A percentile compares a stretch with the other conserved stretches of the same genome.
Conservation (phyloP, 2,329 filamentous ascomycete genomes). For the Coniochaeta pulveracea region DNA sequence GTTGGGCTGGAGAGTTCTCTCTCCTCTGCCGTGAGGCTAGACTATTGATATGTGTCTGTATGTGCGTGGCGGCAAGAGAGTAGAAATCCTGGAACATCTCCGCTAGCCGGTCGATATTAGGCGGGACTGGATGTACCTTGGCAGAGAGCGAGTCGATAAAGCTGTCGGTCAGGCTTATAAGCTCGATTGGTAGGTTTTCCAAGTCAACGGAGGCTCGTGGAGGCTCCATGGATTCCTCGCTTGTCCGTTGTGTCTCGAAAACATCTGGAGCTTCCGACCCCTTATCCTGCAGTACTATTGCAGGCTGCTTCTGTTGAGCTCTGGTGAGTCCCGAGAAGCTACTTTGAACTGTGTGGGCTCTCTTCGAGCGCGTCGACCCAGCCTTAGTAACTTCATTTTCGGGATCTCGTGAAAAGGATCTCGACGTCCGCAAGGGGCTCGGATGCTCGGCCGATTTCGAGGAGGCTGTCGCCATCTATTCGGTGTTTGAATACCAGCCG, state of each 20-base stretch:
- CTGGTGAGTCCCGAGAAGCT: conserved; percentile 13
- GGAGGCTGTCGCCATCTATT: too few species aligned
- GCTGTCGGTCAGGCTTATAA: conserved; percentile 80
- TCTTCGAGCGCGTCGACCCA: conserved; percentile 22
- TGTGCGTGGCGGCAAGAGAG: conserved; percentile 64
- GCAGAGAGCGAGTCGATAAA: conserved; percentile 86
- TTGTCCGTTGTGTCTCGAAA: conserved; percentile 35
- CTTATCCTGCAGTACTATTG: conserved; percentile 8
- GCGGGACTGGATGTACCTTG: conserved; percentile 75
- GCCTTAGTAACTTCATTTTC: conserved; percentile 7
- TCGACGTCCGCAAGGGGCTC: conserved; percentile 16
- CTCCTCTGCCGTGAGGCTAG: conserved; percentile 66
- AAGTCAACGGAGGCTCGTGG: conserved; percentile 55
- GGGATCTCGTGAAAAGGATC: conserved; percentile 15
- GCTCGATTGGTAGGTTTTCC: conserved; percentile 87
- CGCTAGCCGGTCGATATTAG: conserved; percentile 71
- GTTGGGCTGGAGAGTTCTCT: conserved; percentile 44
- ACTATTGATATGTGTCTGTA: conserved; percentile 75
- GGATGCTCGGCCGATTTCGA: conserved; percentile 12
- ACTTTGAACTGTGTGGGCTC: conserved; percentile 35
- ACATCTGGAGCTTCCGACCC: conserved; percentile 27
- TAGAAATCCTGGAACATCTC: conserved; percentile 96
- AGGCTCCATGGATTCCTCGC: conserved; percentile 33
- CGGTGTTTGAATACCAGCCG: too few species aligned
- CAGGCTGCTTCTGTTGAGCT: conserved; percentile 10